Evolutionary conservation across 768 basidiomycete species (phyloP), one percentile per base, ranked within the genome.

Genomic region (Naganishia antarctica): DNA sequence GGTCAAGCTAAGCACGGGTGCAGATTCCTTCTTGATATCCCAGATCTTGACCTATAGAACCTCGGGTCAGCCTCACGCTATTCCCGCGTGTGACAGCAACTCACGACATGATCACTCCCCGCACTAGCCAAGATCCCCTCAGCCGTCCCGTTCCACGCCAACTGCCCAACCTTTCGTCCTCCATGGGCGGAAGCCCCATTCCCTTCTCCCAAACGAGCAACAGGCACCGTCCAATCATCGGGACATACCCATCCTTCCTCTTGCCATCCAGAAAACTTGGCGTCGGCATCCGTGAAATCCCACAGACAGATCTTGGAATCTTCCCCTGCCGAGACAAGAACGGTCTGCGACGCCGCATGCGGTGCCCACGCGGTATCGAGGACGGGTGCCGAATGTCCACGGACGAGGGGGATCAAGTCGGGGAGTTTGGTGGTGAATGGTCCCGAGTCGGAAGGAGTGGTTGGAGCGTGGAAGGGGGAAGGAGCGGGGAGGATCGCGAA

Each of bases 361-460:
- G 92, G 93, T 0, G 89, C 90, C 91, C 92, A 98, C 73, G 89
- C 90, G 0, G 94, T 98, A 79, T 98, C 94, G 40, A 98, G 87
- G 34, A 78, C 77, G 7, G 80, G 76, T 0, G 74, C 80, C 15
- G 79, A 76, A 68, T 81, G 81, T 31, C 87, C 89, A 61, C 94
- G 86, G 18, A 90, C 91, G 61, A 98, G 83, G 0, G 96, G 96
- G 43, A 97, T 82, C 67, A 87, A 85, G 74, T 99, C 96, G 1
- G 93, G 96, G 21, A 97, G 82, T 78, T 90, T 93, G 74, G 83
- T 81, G 7, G 86, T 84, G 71, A 93, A 48, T 57, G 53, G 21
- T 3, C n/a, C 25, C 11, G 53, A 40, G 70, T 79, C 70, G 79
- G 79, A 3, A 81, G 80, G 53, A 81, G 80, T 0, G 81, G 76